Evolutionary conservation across 73 alveolate genomes (phyloP).

Genomic region (Symbiodinium pilosum): DNA sequence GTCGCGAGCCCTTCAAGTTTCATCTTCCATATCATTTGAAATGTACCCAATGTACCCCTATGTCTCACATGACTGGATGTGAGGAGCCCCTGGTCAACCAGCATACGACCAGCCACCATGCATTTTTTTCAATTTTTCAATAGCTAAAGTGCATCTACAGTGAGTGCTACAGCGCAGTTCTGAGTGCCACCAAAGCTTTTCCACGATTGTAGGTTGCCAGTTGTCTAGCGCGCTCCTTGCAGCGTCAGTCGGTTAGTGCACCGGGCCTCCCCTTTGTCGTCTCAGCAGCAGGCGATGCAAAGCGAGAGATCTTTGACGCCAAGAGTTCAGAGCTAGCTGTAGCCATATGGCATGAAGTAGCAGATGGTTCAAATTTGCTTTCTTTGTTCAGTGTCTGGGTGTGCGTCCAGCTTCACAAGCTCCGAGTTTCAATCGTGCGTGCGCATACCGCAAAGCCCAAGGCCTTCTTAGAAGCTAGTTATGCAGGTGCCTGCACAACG

Average conservation of each 20-base stretch:
- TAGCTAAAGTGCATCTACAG: no score
- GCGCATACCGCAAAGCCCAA: background rate
- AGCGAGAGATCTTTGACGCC: background rate
- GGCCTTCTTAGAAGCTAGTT: background rate
- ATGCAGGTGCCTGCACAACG: background rate
- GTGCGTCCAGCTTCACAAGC: conserved; percentile 2
- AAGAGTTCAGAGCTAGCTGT: background rate
- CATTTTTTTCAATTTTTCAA: no score
- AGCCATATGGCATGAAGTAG: background rate
- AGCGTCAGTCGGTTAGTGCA: background rate
- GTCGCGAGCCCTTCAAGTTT: no score
- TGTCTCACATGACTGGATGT: no score
- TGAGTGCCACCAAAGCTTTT: no score
- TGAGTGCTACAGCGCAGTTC: no score
- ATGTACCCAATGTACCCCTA: no score
- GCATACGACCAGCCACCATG: no score
- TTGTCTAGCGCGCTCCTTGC: conserved; percentile 5
- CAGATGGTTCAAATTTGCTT: background rate
- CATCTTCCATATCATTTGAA: no score
- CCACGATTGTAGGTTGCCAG: no score
- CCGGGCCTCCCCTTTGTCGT: background rate
- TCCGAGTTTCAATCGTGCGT: background rate
- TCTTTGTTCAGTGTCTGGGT: background rate
- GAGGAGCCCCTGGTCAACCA: no score
- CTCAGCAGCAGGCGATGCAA: conserved; percentile 12